Base-by-base conservation (phyloP, 176 grass and related monocot genomes). In the Tillandsia fasciculata region DNA sequence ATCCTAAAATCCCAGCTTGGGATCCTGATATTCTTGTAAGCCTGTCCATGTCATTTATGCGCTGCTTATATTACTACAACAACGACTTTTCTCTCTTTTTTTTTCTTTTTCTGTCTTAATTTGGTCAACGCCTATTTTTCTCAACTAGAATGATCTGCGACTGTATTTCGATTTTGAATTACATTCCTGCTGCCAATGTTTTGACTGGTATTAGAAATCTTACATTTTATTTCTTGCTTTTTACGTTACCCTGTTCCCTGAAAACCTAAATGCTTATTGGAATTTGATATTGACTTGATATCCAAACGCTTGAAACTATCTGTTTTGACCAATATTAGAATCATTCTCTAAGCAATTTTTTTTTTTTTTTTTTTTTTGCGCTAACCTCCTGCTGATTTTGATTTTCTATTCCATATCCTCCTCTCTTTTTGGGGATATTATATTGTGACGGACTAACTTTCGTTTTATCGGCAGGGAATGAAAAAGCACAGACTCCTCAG, bases 11-110 rank as follows among this genome's bases (percentile, higher is more conserved):
- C 64, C 79, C 68, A 10, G 70, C 77, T 54, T 90, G 89, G 93
- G 84, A 97, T 84, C 89, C 84, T 63, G 73, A 72, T 74, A 82
- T 97, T 33, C 93, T 97, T 83, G 93, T 97, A 87, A 90, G 89
- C 18, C 13, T 9, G 9, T 9, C 2, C 6, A 2, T 61, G 56
- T 61, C 17, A 23, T 61, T 61, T 56, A n/a, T n/a, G 11, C 6
- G 52, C 3, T 56, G 11, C 22, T 20, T 61, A 8, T 18, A 61
- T 61, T 61, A 61, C 6, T 7, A 42, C 33, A 7, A 42, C 33
- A 42, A 42, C 33, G 33, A 23, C 4, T 61, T 61, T 7, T 9
- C 22, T 61, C 9, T 61, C 22, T 10, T 8, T 15, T 12, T 57
- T 12, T 12, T 57, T 3, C 13, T 57, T 57, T 57, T 7, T 42